Percentiles rank a stretch among this genome's conserved stretches.
Conservation (phyloP, 2,329 filamentous ascomycete genomes). For the Colletotrichum viniferum region DNA sequence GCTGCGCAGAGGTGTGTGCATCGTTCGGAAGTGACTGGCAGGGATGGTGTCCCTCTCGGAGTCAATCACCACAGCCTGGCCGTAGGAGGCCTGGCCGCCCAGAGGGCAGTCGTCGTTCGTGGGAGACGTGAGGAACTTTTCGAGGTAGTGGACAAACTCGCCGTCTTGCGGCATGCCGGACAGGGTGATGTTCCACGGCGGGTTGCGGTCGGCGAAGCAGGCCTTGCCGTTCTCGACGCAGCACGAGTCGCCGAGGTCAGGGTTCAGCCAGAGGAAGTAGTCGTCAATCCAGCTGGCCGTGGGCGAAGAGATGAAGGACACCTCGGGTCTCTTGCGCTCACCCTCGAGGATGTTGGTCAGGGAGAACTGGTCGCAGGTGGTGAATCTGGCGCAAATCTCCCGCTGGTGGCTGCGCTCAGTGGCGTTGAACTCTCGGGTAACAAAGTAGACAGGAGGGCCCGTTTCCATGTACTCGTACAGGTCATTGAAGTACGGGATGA, state of each 20-base stretch:
- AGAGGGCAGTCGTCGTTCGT: conserved; percentile 86
- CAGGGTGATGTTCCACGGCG: conserved; percentile 88
- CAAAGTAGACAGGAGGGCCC: conserved; percentile 95
- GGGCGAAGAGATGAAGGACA: conserved; percentile 87
- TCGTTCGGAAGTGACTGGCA: conserved; percentile 90
- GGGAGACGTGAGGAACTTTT: conserved; percentile 81
- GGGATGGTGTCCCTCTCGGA: conserved; percentile 68
- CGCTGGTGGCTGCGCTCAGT: conserved; percentile 79
- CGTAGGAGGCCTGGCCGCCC: conserved; percentile 86
- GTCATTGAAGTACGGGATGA: conserved; percentile 97
- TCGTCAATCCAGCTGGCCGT: conserved; percentile 96
- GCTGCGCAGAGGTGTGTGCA: conserved; percentile 83
- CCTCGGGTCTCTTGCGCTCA: conserved; percentile 85
- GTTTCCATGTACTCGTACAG: conserved; percentile 90
- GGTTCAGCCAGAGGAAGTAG: conserved; percentile 88
- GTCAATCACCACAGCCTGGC: conserved; percentile 82
- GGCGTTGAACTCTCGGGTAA: conserved; percentile 80
- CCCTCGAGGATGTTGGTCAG: conserved; percentile 91
- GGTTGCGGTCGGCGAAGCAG: conserved; percentile 80
- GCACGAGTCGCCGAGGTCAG: conserved; percentile 74
- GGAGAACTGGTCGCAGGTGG: conserved; percentile 83
- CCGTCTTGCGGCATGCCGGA: conserved; percentile 88
- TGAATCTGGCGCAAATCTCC: conserved; percentile 88
- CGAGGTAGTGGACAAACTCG: conserved; percentile 88
- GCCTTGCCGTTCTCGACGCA: conserved; percentile 73